Evolutionary conservation across 345 rosid species (phyloP).

Genomic region (Bruguiera parviflora): DNA sequence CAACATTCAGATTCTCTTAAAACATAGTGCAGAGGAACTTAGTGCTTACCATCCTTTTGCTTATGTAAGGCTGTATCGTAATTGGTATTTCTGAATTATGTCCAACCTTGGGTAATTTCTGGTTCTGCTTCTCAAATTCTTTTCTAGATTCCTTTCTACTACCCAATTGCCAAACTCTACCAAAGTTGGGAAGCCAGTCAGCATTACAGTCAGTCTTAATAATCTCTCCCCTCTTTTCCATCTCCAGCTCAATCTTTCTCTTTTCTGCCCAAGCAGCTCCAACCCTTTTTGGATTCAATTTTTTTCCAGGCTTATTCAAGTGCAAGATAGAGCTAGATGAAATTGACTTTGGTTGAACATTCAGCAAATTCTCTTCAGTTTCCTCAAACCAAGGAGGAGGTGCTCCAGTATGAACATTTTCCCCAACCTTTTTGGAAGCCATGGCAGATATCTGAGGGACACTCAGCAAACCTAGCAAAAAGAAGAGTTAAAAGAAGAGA

Average conservation of each 20-base stretch:
- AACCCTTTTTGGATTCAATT: conserved; percentile 86
- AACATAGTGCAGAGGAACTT: not conserved
- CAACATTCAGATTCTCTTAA: not conserved
- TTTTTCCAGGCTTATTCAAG: conserved; percentile 55
- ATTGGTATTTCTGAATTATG: conserved; percentile 43
- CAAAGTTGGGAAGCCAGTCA: conserved; percentile 94
- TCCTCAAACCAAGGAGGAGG: conserved; percentile 82
- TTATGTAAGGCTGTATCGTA: conserved; percentile 61
- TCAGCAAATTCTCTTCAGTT: conserved; percentile 38
- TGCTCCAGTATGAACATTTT: conserved; percentile 85
- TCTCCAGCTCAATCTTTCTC: conserved; percentile 84
- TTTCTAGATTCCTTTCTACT: conserved; percentile 83
- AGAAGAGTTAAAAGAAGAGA: conserved; percentile 9
- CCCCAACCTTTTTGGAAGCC: conserved; percentile 33
- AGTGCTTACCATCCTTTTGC: conserved; percentile 71
- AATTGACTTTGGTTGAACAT: conserved; percentile 28
- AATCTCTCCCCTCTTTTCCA: conserved; percentile 72
- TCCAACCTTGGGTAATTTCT: conserved; percentile 43
- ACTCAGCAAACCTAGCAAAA: conserved; percentile 42
- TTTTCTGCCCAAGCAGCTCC: conserved; percentile 99
- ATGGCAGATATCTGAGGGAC: conserved; percentile 35
- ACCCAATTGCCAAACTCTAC: conserved; percentile 98
- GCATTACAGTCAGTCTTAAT: conserved; percentile 41
- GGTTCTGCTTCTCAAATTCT: conserved; percentile 77
- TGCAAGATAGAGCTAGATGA: conserved; percentile 31